Evolutionary conservation across 441 rosid species (phyloP).

Genomic region (Gossypium gossypioides): DNA sequence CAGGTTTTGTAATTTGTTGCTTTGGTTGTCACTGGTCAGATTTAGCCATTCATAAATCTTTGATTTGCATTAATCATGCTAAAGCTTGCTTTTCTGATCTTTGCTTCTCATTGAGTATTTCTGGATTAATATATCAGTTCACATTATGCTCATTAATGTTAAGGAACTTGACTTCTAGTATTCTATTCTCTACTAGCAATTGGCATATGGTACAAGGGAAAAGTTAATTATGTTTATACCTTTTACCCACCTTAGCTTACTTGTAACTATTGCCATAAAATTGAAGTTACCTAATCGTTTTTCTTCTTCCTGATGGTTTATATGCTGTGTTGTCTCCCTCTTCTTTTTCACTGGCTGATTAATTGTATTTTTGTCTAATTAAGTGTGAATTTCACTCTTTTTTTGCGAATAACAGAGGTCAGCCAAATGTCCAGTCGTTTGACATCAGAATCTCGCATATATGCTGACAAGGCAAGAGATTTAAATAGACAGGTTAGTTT

Average conservation of each 20-base stretch:
- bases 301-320: slow-evolving; percentile 1
- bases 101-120: not conserved
- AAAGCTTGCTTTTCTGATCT: not conserved
- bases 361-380: not conserved
- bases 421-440: slow-evolving; percentile 96
- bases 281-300: not conserved
- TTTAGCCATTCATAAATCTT: not conserved
- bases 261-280: not conserved
- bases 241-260: not conserved
- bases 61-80: not conserved
- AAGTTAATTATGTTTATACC: not conserved
- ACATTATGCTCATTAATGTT: not conserved
- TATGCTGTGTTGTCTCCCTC: not conserved
- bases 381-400: slow-evolving; percentile 4
- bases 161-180: not conserved
- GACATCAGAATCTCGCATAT: slow-evolving; percentile 89
- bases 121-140: not conserved
- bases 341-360: not conserved
- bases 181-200: not conserved
- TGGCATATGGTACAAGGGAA: not conserved
- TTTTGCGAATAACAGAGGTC: slow-evolving; percentile 55
- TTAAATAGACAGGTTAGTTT: slow-evolving; percentile 87
- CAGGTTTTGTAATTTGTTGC: not conserved
- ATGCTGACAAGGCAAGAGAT: slow-evolving; percentile 97
- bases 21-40: not conserved